Evolutionary conservation across 495 filamentous ascomycete genomes (phyloP), one percentile per base, ranked within the genome.

Genomic region (Aspergillus affinis): DNA sequence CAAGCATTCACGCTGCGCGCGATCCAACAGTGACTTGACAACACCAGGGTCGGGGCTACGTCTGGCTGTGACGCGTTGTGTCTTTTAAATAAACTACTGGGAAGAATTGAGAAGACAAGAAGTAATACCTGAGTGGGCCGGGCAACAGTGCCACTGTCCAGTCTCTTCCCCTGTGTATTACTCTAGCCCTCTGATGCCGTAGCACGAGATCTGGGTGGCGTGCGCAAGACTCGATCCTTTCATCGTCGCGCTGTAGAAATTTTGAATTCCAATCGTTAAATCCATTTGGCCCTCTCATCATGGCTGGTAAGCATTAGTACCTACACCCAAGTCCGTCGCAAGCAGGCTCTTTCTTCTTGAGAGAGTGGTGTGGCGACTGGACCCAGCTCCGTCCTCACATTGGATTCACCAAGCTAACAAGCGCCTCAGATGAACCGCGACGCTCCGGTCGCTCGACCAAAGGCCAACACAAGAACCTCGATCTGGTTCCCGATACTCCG

Each of bases 381-480:
- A 52, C 36, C 45, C 55, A 54, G 51, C 21, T 46, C 48, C 29
- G 48, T 27, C 47, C 47, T 51, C 19, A 44, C 17, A 15, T 61
- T 50, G 58, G 66, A 52, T 29, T 29, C 50, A 61, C 49, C 29
- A 58, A 57, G 71, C 78, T 81, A 74, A 81, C 69, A 36, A 26
- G 65, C 30, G 49, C 54, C 58, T 44, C 77, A 89, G 89, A 90
- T 55, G 93, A 96, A 82, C 89, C 92, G 58, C 88, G 94, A 75
- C 89, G 95, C 69, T 97, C 94, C 17, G 92, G 92, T 52, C 88
- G 94, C 63, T 90, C 93, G 63, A 98, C 93, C 49, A 97, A 97
- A 70, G 94, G 94, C 68, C 91, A 96, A 65, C 92, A 98, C 76
- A 96, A 95, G 71, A 89, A 88, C 61, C 83, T 88, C 59, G 87